These are phyloP conservation scores for Salix suchowensis DNA, from an alignment of 345 rosid species.

Conservation along the genomic window DNA sequence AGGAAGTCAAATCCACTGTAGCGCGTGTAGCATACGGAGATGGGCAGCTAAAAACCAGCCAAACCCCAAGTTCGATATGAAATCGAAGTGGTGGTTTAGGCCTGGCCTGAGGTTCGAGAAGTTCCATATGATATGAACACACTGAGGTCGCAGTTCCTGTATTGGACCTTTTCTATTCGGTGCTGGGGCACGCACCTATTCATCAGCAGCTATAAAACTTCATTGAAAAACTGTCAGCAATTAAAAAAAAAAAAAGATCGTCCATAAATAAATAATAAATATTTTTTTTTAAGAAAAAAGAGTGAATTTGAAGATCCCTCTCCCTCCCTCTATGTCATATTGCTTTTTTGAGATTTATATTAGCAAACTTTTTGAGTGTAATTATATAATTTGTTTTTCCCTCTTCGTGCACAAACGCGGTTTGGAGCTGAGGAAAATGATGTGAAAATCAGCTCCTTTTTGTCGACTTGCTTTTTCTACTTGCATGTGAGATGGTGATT, in stretches of 20 bases:
- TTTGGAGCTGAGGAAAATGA: slow-evolving; percentile 8
- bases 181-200: neutral
- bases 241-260: neutral
- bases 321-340: neutral
- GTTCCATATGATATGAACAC: neutral
- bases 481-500: slow-evolving; percentile 24
- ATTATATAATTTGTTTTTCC: neutral
- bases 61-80: neutral
- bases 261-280: neutral
- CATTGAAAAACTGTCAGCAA: neutral
- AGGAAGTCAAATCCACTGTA: neutral
- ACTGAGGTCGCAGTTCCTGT: neutral
- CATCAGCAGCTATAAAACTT: neutral
- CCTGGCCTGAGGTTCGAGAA: neutral
- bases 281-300: neutral
- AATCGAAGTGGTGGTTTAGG: neutral
- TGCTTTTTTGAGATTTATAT: neutral
- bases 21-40: neutral
- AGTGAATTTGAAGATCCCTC: neutral
- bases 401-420: slow-evolving; percentile 13
- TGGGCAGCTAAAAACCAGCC: neutral
- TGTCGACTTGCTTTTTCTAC: neutral
- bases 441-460: slow-evolving; percentile 4
- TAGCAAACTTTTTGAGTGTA: neutral
- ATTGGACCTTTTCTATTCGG: neutral